These are phyloP conservation scores for Wallacemonas sp. DNA, from an alignment of 208 protist species.

Conservation along the genomic window DNA sequence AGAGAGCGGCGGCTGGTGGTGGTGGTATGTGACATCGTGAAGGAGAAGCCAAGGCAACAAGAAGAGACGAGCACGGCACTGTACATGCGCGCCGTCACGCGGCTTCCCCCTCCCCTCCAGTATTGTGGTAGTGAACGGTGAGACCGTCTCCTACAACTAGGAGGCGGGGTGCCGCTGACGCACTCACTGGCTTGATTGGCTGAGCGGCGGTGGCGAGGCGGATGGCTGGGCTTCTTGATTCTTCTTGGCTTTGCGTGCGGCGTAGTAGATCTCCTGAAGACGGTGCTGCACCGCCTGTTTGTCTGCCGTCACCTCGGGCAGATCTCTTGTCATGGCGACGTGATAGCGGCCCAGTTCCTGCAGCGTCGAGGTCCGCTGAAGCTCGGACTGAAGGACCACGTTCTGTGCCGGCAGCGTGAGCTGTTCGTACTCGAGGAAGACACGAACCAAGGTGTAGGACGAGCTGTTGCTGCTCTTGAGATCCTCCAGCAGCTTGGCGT, in stretches of 20 bases:
- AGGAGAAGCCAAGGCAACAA: too few species aligned
- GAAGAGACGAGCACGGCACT: too few species aligned
- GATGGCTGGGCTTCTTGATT: constrained; percentile 13
- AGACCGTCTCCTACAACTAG: too few species aligned
- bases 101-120: constrained; percentile 1
- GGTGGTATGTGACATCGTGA: too few species aligned
- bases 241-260: constrained; percentile 6
- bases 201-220: too few species aligned
- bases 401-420: constrained; percentile 29
- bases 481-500: constrained; percentile 8
- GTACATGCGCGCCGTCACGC: not conserved
- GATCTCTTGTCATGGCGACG: constrained; percentile 20
- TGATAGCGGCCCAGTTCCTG: constrained; percentile 37
- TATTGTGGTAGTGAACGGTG: too few species aligned
- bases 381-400: constrained; percentile 30
- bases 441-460: constrained; percentile 30
- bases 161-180: too few species aligned
- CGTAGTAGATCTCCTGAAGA: constrained; percentile 38
- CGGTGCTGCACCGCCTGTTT: constrained; percentile 25
- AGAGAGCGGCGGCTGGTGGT: too few species aligned
- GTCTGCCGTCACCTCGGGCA: constrained; percentile 1
- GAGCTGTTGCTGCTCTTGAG: not conserved
- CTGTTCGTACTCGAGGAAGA: constrained; percentile 46
- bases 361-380: constrained; percentile 28
- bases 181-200: too few species aligned